These are phyloP conservation scores for Pseudogymnoascus sp. DNA, from an alignment of 2,329 filamentous ascomycete genomes.

Conservation along the genomic window DNA sequence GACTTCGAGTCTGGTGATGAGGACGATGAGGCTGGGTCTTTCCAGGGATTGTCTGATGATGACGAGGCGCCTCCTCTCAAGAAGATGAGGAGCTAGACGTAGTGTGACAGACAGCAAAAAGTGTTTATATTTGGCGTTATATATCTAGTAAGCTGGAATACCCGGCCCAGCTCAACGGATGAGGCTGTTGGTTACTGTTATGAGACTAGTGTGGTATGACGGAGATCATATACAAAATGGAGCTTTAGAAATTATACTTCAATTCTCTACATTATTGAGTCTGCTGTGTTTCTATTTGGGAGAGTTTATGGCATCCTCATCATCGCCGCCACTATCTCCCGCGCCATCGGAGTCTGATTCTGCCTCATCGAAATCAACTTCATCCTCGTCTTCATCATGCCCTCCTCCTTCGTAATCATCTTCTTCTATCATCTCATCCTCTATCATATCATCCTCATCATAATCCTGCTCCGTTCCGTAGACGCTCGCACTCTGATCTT, in stretches of 20 bases:
- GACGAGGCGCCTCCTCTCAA: not conserved
- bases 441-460: constrained; percentile 13
- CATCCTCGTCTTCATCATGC: constrained; percentile 18
- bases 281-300: not conserved
- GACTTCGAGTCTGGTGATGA: constrained; percentile 61
- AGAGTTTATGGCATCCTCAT: not conserved
- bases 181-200: not conserved
- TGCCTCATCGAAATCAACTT: constrained; percentile 20
- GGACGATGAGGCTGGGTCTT: constrained; percentile 37
- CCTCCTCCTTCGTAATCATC: constrained; percentile 22
- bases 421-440: constrained; percentile 19
- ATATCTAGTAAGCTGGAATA: constrained; percentile 7
- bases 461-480: constrained; percentile 17
- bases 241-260: not conserved
- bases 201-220: not conserved
- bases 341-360: constrained; percentile 11
- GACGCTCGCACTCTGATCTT: constrained; percentile 18
- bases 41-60: constrained; percentile 1
- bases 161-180: not conserved
- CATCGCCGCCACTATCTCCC: not conserved
- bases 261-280: not conserved
- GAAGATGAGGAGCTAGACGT: constrained; percentile 2
- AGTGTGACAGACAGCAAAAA: not conserved
- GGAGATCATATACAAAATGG: not conserved
- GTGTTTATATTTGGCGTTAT: constrained; percentile 2